phyloP scores from a whole-genome alignment of 106 monocot species.

The Dioscorea zingiberensis region DNA sequence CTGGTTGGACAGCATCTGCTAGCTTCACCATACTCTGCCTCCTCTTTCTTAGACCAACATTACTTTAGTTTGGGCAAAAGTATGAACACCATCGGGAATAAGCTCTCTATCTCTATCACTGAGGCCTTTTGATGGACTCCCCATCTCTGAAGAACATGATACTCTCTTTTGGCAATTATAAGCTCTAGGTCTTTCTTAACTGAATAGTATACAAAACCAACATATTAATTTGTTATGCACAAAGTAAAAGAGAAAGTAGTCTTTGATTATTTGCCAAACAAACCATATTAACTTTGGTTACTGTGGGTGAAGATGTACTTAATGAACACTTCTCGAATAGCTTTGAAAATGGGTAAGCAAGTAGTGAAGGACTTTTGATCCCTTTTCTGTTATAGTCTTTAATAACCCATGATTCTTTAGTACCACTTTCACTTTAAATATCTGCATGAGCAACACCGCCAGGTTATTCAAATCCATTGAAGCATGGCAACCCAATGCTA shows the following conservation, averaged over 20 bases:
- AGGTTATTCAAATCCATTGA: conserved; percentile 22
- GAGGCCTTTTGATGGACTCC: conserved; percentile 27
- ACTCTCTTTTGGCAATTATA: conserved; percentile 40
- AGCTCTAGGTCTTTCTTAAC: conserved; percentile 61
- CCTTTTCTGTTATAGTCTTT: conserved; percentile 43
- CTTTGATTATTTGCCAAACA: conserved; percentile 15
- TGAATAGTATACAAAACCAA: conserved; percentile 54
- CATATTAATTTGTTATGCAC: conserved; percentile 23
- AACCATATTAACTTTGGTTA: conserved; percentile 23
- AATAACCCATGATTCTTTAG: conserved; percentile 34
- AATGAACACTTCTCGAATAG: conserved; percentile 30
- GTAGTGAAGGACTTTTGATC: conserved; percentile 29
- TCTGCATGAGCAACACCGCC: conserved; percentile 37
- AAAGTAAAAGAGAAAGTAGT: conserved; percentile 12
- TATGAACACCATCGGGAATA: conserved; percentile 15
- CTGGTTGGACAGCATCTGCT: conserved; percentile 40
- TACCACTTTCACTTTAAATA: conserved; percentile 45
- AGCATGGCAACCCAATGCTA: conserved; percentile 4
- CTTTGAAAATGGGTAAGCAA: conserved; percentile 31
- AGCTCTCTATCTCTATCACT: conserved; percentile 26
- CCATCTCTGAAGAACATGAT: conserved; percentile 44
- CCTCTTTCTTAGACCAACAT: conserved; percentile 33
- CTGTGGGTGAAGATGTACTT: conserved; percentile 17
- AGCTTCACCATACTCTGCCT: conserved; percentile 32
- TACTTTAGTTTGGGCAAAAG: conserved; percentile 24